These are phyloP conservation scores for Pichia phayaonensis DNA, from an alignment of 805 yeast species.

Conservation along the genomic window DNA sequence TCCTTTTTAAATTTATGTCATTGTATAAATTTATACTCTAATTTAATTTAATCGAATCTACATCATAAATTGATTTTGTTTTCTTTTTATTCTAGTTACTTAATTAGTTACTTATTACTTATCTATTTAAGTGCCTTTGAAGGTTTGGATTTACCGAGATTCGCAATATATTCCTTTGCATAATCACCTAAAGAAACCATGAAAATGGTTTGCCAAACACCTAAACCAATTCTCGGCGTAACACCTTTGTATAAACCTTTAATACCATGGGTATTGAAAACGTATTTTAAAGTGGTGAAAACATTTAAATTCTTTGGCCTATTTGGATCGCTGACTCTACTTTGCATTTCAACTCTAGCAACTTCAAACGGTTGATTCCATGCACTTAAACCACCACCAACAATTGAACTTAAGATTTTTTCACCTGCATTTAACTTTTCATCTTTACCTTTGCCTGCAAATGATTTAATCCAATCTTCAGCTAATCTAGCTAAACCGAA, in stretches of 20 bases:
- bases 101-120: neutral
- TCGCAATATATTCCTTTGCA: conserved; percentile 65
- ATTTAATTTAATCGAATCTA: too few relatives aligned
- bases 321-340: conserved; percentile 87
- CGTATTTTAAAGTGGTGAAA: conserved; percentile 67
- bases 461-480: conserved; percentile 68
- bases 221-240: conserved; percentile 92
- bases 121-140: conserved; percentile 4
- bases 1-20: neutral
- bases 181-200: conserved; percentile 98
- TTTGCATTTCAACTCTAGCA: conserved; percentile 96
- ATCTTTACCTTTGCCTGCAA: conserved; percentile 48
- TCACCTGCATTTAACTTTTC: conserved; percentile 65
- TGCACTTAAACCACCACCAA: conserved; percentile 96
- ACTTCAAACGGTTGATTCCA: conserved; percentile 99
- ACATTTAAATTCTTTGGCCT: conserved; percentile 90
- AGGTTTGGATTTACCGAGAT: conserved; percentile 8
- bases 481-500: conserved; percentile 90
- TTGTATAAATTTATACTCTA: neutral
- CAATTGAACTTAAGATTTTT: conserved; percentile 73
- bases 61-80: too few relatives aligned
- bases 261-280: conserved; percentile 74
- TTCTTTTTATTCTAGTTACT: too few relatives aligned
- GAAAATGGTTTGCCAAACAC: conserved; percentile 97
- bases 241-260: conserved; percentile 94